Percentiles rank a stretch among this genome's conserved stretches.
Conservation (phyloP, 257 asterid genomes). For the Lavandula angustifolia region DNA sequence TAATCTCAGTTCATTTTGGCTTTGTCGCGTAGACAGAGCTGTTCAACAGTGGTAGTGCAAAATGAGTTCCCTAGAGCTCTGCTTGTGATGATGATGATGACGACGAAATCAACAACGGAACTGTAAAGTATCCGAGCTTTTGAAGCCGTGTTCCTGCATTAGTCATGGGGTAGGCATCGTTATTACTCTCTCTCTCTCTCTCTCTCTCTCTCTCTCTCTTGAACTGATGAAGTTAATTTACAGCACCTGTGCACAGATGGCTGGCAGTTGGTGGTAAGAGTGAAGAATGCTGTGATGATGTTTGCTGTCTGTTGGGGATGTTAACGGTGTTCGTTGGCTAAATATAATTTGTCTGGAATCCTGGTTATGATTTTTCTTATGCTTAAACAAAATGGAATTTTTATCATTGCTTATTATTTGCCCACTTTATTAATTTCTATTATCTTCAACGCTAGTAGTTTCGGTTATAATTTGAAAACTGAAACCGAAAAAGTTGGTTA, state of each 20-base stretch:
- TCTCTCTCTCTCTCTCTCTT: no score
- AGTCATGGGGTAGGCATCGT: constrained; percentile 37
- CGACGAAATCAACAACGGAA: constrained; percentile 38
- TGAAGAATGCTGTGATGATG: constrained; percentile 20
- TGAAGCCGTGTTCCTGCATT: constrained; percentile 26
- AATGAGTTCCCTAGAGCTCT: constrained; percentile 53
- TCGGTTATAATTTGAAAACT: no score
- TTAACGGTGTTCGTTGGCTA: constrained; percentile 28
- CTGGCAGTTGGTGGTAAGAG: not conserved
- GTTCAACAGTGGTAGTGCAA: constrained; percentile 42
- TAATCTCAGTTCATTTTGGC: constrained; percentile 54
- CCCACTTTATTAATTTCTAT: not conserved
- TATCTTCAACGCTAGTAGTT: not conserved
- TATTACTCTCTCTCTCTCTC: no score
- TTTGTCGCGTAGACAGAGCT: constrained; percentile 47
- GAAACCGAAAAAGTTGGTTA: no score
- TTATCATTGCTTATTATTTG: not conserved
- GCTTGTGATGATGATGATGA: constrained; percentile 45
- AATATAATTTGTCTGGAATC: constrained; percentile 29
- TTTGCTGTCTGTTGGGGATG: constrained; percentile 18
- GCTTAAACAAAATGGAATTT: constrained; percentile 3
- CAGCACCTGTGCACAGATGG: constrained; percentile 31
- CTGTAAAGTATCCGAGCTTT: constrained; percentile 39
- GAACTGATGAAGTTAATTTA: not conserved
- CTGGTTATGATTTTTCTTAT: constrained; percentile 24